These are phyloP conservation scores for Meyerozyma guilliermondii DNA, from an alignment of 1,139 yeast genomes.

Conservation along the genomic window DNA sequence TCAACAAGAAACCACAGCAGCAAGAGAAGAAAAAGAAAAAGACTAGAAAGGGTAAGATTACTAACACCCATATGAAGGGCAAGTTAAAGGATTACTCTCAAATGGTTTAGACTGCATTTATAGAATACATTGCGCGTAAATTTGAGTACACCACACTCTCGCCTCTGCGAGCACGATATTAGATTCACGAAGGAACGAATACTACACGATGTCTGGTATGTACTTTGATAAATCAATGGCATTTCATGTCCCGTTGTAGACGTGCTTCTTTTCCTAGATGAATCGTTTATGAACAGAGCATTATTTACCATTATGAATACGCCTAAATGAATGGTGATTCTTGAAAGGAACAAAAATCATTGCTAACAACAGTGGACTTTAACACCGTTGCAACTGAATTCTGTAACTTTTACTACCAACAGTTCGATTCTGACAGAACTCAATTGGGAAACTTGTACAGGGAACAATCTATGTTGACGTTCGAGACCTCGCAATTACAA, in stretches of 20 bases:
- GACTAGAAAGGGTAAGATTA: slow-evolving; percentile 87
- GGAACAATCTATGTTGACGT: slow-evolving; percentile 95
- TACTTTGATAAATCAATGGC: not conserved
- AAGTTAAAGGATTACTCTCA: slow-evolving; percentile 79
- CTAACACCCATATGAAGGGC: slow-evolving; percentile 95
- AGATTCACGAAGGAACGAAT: not conserved
- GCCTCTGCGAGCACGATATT: not conserved
- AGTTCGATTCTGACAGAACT: slow-evolving; percentile 88
- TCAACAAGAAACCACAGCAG: slow-evolving; percentile 61
- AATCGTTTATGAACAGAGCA: too few species aligned
- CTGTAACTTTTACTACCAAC: slow-evolving; percentile 91
- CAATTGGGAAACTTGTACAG: slow-evolving; percentile 94
- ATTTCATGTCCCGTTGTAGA: not conserved
- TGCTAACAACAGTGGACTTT: slow-evolving; percentile 50
- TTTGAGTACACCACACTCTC: not conserved
- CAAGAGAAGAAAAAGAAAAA: slow-evolving; percentile 79
- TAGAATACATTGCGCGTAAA: not conserved
- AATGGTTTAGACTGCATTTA: slow-evolving; percentile 19
- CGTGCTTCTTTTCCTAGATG: too few species aligned
- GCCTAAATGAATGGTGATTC: too few species aligned
- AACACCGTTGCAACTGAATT: slow-evolving; percentile 75
- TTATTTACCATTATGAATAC: too few species aligned
- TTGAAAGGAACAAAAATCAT: too few species aligned
- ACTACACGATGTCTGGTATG: slow-evolving; percentile 11
- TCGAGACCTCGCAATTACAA: slow-evolving; percentile 90